Evolutionary conservation across 805 yeast genomes (phyloP), one percentile per base, ranked within the genome.

Genomic region (Schwanniomyces yamadae): DNA sequence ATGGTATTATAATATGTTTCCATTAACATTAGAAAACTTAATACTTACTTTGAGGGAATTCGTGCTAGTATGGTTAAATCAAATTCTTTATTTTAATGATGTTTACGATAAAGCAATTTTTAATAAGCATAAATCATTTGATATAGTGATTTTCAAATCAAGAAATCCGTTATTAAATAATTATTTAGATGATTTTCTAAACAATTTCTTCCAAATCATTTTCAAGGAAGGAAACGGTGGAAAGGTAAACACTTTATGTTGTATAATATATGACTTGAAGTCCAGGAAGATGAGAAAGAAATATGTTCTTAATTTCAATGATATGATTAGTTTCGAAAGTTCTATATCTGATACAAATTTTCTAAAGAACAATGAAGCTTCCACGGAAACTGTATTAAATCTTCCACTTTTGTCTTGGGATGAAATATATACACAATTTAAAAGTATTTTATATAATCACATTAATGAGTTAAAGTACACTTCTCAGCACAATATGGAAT

Each of bases 101-200:
- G 56, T 84, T 0, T 84, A 84, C 46, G 82, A 82, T 0, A 48
- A 39, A 1, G 70, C 63, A 33, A 64, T 81, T 0, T 84, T 75
- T 49, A 62, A 58, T 15, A 50, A 52, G 9, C 58, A 60, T 3
- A 63, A 67, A 16, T 61, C 70, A 20, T 73, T 73, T 45, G 71
- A 70, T 30, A 39, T 63, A n/a, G 57, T 72, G 1, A 63, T 69
- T 4, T 55, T 61, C 41, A 65, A 63, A 36, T 59, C 63, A 39
- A 55, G 79, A 27, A 75, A 73, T 28, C 78, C 79, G 0, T 61
- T 59, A 7, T 62, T 79, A n/a, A 50, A 60, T 34, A 54, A 56
- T 3, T 80, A 73, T 61, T 47, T 74, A 5, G 61, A 63, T 23
- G 49, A 52, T 21, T 34, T 36, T 13, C 28, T 36, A 39, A n/a